phyloP scores from a whole-genome alignment of 2,329 filamentous ascomycete genomes.

The Colletotrichum lupini region DNA sequence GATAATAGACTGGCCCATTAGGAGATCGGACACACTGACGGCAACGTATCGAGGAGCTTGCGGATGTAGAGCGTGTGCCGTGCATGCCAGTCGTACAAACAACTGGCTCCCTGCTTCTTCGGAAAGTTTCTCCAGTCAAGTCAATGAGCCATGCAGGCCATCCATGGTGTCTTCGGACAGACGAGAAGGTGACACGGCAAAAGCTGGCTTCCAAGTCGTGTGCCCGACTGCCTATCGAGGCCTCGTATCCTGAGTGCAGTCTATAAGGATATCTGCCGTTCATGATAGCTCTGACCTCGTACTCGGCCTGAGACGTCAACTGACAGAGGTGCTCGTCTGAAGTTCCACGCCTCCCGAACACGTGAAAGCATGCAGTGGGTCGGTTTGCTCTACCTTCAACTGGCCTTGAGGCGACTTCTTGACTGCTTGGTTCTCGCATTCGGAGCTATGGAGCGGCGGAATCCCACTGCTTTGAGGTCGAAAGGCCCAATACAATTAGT shows the following conservation, averaged over 20 bases:
- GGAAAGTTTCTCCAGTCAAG: constrained; percentile 9
- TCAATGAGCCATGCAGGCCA: neutral
- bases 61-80: constrained; percentile 17
- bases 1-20: neutral
- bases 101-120: constrained; percentile 16
- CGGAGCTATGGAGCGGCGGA: neutral
- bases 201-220: neutral
- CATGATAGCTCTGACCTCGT: neutral
- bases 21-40: neutral
- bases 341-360: neutral
- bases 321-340: neutral
- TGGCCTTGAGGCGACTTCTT: neutral
- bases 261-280: neutral
- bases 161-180: neutral
- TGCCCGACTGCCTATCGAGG: neutral
- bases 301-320: neutral
- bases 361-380: neutral
- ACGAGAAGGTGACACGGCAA: neutral
- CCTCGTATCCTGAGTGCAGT: neutral
- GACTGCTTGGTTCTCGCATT: neutral
- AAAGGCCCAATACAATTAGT: constrained; percentile 15
- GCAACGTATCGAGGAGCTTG: neutral
- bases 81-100: constrained; percentile 1
- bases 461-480: neutral
- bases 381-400: too few relatives aligned